A percentile compares a stretch with the other conserved stretches of the same genome.
These are phyloP conservation scores for Lepidium africanum DNA, from an alignment of 345 rosid species.

Conservation along the genomic window DNA sequence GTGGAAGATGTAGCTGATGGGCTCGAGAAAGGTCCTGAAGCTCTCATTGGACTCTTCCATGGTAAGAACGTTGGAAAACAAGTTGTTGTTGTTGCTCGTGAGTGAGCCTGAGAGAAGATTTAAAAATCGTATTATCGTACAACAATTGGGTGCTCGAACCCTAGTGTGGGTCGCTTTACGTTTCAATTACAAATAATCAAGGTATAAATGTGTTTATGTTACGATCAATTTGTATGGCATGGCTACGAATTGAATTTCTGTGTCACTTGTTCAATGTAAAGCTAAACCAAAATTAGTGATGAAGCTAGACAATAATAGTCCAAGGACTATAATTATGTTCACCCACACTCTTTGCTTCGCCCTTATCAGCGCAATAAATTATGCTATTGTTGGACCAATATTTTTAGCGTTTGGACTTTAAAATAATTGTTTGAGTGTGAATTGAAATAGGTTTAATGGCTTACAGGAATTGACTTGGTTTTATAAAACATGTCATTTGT, in stretches of 20 bases:
- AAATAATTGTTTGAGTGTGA: too few species aligned
- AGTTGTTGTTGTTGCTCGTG: slow-evolving; percentile 29
- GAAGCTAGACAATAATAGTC: background rate
- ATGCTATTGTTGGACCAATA: too few species aligned
- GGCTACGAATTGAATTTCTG: background rate
- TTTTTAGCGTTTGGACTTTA: too few species aligned
- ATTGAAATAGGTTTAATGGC: too few species aligned
- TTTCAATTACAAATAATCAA: background rate
- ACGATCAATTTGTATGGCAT: background rate
- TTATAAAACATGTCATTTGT: too few species aligned
- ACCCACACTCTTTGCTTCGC: background rate
- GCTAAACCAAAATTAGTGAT: too few species aligned
- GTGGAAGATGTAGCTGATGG: slow-evolving; percentile 57
- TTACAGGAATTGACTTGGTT: too few species aligned
- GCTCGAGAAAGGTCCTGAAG: slow-evolving; percentile 45
- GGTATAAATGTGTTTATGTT: background rate
- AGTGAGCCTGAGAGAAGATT: background rate
- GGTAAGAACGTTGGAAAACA: slow-evolving; percentile 58
- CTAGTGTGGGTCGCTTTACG: background rate
- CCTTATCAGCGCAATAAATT: background rate
- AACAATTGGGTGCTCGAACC: background rate
- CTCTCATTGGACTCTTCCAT: slow-evolving; percentile 43
- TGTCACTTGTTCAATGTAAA: background rate
- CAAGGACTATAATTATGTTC: background rate
- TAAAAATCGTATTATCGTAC: too few species aligned